Conservation (phyloP, 305 asterid species). For the Fraxinus floribunda region DNA sequence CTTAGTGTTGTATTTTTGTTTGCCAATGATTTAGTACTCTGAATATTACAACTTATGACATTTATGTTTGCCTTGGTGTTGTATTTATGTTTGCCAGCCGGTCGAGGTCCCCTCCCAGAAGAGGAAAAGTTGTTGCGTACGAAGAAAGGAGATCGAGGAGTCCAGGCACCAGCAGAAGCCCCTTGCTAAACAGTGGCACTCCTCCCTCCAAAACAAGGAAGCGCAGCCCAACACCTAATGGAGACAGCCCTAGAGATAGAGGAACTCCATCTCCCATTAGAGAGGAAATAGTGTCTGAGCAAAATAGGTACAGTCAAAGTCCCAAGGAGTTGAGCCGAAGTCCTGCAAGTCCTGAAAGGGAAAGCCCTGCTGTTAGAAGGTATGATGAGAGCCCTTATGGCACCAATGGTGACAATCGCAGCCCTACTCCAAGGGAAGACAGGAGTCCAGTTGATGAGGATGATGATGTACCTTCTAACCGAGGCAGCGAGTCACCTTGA, state of each 20-base stretch:
- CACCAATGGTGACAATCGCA: constrained; percentile 53
- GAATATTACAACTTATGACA: not conserved
- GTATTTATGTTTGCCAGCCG: constrained; percentile 44
- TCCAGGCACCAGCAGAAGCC: constrained; percentile 42
- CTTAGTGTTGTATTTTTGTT: not conserved
- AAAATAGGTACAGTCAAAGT: constrained; percentile 1
- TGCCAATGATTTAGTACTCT: constrained; percentile 31
- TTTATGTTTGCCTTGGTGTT: not conserved
- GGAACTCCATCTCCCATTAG: constrained; percentile 19
- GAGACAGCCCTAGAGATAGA: constrained; percentile 42
- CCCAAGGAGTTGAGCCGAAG: constrained; percentile 60
- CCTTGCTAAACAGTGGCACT: constrained; percentile 39
- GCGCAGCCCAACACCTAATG: constrained; percentile 59
- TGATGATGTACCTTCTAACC: constrained; percentile 43
- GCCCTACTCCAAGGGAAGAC: constrained; percentile 62
- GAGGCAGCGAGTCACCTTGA: constrained; percentile 62
- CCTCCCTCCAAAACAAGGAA: constrained; percentile 54
- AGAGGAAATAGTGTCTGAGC: not conserved
- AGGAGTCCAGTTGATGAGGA: constrained; percentile 65
- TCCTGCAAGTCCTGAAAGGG: constrained; percentile 35
- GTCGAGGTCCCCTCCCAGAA: constrained; percentile 74
- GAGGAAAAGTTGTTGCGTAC: constrained; percentile 52
- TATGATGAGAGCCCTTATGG: constrained; percentile 61
- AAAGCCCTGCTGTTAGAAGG: constrained; percentile 42
- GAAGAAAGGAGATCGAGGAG: constrained; percentile 62